Conservation (phyloP, 371 early-diverging fungal species). For the Mucor lusitanicus region DNA sequence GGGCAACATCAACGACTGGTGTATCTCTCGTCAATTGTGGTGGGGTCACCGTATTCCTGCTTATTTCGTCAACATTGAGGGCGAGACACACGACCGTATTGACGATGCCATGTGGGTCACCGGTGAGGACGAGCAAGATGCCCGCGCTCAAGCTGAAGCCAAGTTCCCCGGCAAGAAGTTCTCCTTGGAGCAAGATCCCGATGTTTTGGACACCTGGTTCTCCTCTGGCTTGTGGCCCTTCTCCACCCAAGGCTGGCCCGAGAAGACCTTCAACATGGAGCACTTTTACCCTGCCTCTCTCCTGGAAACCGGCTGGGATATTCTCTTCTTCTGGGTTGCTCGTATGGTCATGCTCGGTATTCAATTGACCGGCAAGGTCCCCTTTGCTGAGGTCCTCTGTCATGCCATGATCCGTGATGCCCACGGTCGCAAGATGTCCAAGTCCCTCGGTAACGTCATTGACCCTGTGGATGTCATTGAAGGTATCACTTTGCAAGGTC, state of each 20-base stretch:
- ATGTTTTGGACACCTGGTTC: slow-evolving; percentile 99
- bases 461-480: slow-evolving; percentile 99
- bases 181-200: slow-evolving; percentile 82
- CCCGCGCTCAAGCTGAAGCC: slow-evolving; percentile 69
- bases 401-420: slow-evolving; percentile 99
- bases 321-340: slow-evolving; percentile 99
- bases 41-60: slow-evolving; percentile 99
- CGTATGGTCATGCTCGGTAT: slow-evolving; percentile 99
- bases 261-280: slow-evolving; percentile 81
- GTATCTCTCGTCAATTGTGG: slow-evolving; percentile 99
- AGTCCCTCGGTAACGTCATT: slow-evolving; percentile 98
- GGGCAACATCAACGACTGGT: slow-evolving; percentile 94
- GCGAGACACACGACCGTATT: slow-evolving; percentile 56
- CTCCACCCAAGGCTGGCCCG: slow-evolving; percentile 97
- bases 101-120: slow-evolving; percentile 88
- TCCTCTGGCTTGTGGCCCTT: slow-evolving; percentile 99
- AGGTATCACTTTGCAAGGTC: slow-evolving; percentile 81
- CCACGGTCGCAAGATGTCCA: slow-evolving; percentile 99
- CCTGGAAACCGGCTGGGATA: slow-evolving; percentile 99
- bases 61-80: slow-evolving; percentile 88
- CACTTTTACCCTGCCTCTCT: slow-evolving; percentile 93
- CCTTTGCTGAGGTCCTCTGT: slow-evolving; percentile 95
- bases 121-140: slow-evolving; percentile 83
- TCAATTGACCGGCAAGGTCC: slow-evolving; percentile 92
- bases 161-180: slow-evolving; percentile 77